Evolutionary conservation across 108 stramenopile species (phyloP).

Genomic region (Mediolabrus comicus): DNA sequence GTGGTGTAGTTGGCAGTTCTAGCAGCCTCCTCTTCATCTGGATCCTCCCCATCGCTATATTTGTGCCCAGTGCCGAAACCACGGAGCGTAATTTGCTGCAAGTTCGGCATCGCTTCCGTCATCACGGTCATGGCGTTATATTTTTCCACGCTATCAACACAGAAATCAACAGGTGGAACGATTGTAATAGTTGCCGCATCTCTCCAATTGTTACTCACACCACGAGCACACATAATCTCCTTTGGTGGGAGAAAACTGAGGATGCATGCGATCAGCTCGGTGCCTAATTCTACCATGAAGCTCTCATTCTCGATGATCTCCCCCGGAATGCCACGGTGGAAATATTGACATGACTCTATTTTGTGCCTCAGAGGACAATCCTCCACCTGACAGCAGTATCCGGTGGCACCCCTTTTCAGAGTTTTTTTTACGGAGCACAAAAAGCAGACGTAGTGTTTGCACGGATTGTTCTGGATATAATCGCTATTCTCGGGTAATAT

Average conservation of each 20-base stretch:
- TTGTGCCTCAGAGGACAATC: no score
- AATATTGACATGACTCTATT: no score
- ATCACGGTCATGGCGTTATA: not conserved
- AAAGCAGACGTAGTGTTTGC: no score
- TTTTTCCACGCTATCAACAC: not conserved
- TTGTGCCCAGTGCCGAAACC: not conserved
- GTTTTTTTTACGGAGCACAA: no score
- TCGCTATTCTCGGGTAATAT: no score
- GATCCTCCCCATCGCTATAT: no score
- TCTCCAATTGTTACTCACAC: not conserved
- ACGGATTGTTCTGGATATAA: no score
- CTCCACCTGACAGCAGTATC: no score
- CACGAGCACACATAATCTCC: not conserved
- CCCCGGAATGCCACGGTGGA: no score
- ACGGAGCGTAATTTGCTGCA: not conserved
- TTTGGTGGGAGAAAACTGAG: not conserved
- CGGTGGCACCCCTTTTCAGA: no score
- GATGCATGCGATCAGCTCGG: not conserved
- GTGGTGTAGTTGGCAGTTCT: not conserved
- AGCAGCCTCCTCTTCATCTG: no score
- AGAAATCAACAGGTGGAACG: not conserved
- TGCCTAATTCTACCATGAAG: not conserved
- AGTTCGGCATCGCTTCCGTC: not conserved
- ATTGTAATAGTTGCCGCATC: slow-evolving; percentile 2
- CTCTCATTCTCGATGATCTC: no score